Conservation (phyloP, 2,329 filamentous ascomycete genomes). For the Chaetomiaceae sp. region DNA sequence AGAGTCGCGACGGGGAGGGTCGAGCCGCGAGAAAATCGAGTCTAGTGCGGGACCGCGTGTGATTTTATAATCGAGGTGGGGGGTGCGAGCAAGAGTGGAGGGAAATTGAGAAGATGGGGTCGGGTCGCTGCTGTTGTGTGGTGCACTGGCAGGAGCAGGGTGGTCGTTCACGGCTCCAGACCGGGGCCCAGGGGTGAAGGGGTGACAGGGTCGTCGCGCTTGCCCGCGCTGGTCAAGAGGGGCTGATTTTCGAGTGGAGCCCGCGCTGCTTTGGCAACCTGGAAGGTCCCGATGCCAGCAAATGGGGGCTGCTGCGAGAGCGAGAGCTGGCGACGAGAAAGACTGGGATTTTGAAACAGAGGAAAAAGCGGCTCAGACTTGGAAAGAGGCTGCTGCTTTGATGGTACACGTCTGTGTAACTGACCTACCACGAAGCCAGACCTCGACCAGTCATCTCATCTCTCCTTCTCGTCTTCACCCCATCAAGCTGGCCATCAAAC, state of each 20-base stretch:
- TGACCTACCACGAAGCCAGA: too few relatives aligned
- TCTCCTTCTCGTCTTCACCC: too few relatives aligned
- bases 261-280: neutral
- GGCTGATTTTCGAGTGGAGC: slow-evolving; percentile 18
- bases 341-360: neutral
- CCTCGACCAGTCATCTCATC: too few relatives aligned
- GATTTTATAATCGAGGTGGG: slow-evolving; percentile 26
- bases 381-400: too few relatives aligned
- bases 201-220: neutral
- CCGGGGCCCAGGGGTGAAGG: slow-evolving; percentile 5
- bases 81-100: neutral
- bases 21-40: slow-evolving; percentile 25
- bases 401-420: too few relatives aligned
- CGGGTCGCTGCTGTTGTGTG: neutral
- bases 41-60: slow-evolving; percentile 24
- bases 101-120: slow-evolving; percentile 23
- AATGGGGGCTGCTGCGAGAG: neutral
- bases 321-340: neutral
- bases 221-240: slow-evolving; percentile 11
- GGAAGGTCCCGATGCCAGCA: neutral
- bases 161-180: neutral
- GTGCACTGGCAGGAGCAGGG: neutral
- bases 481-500: too few relatives aligned
- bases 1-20: slow-evolving; percentile 15
- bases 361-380: neutral